Base-by-base conservation (phyloP, 345 rosid genomes). In the Populus alba region DNA sequence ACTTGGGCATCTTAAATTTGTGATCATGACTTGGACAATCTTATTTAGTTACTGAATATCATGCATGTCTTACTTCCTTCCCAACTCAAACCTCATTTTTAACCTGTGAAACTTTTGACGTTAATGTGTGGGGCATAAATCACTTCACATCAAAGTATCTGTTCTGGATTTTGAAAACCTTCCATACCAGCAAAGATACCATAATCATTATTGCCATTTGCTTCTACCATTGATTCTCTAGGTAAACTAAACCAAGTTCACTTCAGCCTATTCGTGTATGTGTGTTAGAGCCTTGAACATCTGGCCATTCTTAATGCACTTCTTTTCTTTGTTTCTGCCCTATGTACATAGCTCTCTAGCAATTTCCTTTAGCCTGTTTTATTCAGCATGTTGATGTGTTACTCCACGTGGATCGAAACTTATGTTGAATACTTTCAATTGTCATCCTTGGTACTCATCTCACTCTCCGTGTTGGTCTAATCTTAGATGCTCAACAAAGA, bases 401-500 rank as follows among this genome's bases (percentile, higher is more conserved):
- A 66, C 70, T 37, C 67, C 51, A 45, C 11, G 33, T 27, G 37
- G 47, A 68, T 11, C 47, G 27, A 22, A 9, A 1, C 15, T 11
- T 23, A 38, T 38, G 29, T n/a, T 8, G 41, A 7, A 38, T 38
- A 15, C 8, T 35, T 35, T 35, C 71, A n/a, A 22, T 35, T n/a
- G 71, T 2, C 71, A 37, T 68, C 23, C n/a, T 1, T 37, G 0
- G 23, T 38, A 22, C 5, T 38, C 5, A 38, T 38, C 71, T 68
- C 38, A 16, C 49, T n/a, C 6, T 2, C 73, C 3, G 5, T 25
- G 31, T 49, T 67, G 66, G 51, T 75, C 22, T 65, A 22, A 61
- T 84, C 82, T 81, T 90, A 93, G 98, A 85, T 95, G 81, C 86
- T 91, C 72, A 93, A 95, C 88, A 92, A 91, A 84, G 99, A 95